Evolutionary conservation across 257 asterid species (phyloP), one percentile per base, ranked within the genome.

Genomic region (Cinchona pubescens): DNA sequence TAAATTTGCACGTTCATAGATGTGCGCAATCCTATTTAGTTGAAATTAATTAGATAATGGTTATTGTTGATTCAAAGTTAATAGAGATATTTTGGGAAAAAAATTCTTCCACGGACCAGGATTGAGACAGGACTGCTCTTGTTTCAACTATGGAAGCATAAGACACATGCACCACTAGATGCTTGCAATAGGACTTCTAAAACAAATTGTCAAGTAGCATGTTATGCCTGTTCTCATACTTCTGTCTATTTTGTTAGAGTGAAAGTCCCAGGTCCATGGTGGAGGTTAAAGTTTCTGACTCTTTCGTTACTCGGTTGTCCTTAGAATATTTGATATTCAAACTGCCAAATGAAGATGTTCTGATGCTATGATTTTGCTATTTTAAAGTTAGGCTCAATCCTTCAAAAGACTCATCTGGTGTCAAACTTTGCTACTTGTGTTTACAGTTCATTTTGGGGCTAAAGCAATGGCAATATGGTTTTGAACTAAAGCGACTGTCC

Each of bases 381-480:
- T n/a, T n/a, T n/a, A n/a, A n/a, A n/a, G n/a, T n/a, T n/a, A n/a
- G n/a, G 72, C 60, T 27, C 40, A 51, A 3, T 67, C 49, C 60
- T 8, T 43, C 65, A n/a, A 40, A 25, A 56, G 18, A 43, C 37
- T 56, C 70, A 45, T 9, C 42, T 18, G 2, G 23, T 16, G 46
- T 37, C 14, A 43, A 67, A 40, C 64, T 35, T 40, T 78, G 15
- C 63, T 2, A 1, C 62, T 4, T 37, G 21, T 29, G 67, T 79
- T 67, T 74, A 56, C 87, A 95, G 99, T 96, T 89, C 2, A 74
- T 95, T 34, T 91, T 76, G 98, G 92, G 89, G 99, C 99, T 38
- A 89, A 62, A 74, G 96, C 87, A 34, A 91, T 90, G 21, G 96
- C 92, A 66, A 97, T 84, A 69, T 95, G 96, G 93, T 97, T 92